Conservation (phyloP, 179 eudicot genomes). For the Drosera spatulata region DNA sequence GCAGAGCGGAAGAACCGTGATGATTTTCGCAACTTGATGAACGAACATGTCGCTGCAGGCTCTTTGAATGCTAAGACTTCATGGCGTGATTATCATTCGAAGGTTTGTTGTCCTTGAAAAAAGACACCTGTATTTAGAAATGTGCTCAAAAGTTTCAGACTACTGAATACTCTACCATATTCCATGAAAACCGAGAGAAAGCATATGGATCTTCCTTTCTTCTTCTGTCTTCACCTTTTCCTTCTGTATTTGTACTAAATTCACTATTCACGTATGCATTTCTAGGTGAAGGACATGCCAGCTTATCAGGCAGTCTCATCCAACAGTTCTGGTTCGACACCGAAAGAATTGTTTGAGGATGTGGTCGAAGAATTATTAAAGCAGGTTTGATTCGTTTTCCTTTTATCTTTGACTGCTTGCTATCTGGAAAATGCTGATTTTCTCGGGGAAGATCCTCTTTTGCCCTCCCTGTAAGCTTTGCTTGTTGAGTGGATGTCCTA, state of each 20-base stretch:
- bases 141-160: no score
- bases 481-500: no score
- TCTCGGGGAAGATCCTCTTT: no score
- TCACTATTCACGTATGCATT: constrained; percentile 6
- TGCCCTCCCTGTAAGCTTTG: no score
- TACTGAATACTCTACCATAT: background rate
- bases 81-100: constrained; percentile 85
- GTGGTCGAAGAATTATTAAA: constrained; percentile 86
- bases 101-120: constrained; percentile 31
- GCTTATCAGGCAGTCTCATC: constrained; percentile 83
- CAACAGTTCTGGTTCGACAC: constrained; percentile 75
- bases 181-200: background rate
- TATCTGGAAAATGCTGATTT: no score
- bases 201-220: background rate
- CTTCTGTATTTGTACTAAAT: background rate
- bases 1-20: constrained; percentile 91
- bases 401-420: background rate
- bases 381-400: constrained; percentile 29
- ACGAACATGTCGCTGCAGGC: constrained; percentile 69
- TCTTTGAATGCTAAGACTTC: constrained; percentile 49
- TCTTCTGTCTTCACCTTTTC: background rate
- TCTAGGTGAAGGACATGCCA: constrained; percentile 71
- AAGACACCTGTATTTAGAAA: background rate
- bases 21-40: constrained; percentile 91
- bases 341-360: constrained; percentile 91